A percentile compares a stretch with the other conserved stretches of the same genome.
These are phyloP conservation scores for Mollisia scopiformis DNA, from an alignment of 2,329 filamentous ascomycete genomes.

Conservation along the genomic window DNA sequence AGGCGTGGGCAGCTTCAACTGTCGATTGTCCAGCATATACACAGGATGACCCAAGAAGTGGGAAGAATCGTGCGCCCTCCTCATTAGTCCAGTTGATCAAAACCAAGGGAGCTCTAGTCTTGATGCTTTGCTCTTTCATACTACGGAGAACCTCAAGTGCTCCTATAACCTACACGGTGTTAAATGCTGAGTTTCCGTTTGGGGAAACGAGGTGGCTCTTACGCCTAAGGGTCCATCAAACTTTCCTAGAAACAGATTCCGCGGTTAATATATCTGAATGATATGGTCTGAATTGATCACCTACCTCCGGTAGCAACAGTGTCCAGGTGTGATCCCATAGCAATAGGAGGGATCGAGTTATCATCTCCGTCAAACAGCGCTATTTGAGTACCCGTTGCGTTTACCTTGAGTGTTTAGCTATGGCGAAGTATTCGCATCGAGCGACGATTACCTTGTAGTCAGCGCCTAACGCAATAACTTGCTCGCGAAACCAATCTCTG, in stretches of 20 bases:
- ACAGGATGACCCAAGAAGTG: conserved; percentile 67
- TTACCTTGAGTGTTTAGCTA: too few relatives aligned
- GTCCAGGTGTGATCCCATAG: conserved; percentile 70
- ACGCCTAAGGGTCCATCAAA: conserved; percentile 81
- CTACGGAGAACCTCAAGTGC: conserved; percentile 74
- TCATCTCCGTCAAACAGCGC: conserved; percentile 64
- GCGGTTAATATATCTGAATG: not conserved
- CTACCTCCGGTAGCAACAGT: conserved; percentile 55
- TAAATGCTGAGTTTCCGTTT: not conserved
- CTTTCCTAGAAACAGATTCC: conserved; percentile 36
- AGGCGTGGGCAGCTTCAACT: conserved; percentile 57
- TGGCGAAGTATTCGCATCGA: too few relatives aligned
- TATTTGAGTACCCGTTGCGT: conserved; percentile 77
- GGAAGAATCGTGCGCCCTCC: conserved; percentile 78
- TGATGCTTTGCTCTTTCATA: conserved; percentile 66
- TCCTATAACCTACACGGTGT: not conserved
- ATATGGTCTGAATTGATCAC: not conserved
- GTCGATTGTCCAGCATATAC: conserved; percentile 62
- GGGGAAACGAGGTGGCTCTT: conserved; percentile 38
- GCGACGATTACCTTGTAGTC: conserved; percentile 12
- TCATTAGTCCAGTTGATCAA: conserved; percentile 47
- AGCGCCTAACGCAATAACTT: conserved; percentile 45
- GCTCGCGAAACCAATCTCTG: conserved; percentile 74
- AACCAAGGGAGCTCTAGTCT: conserved; percentile 70
- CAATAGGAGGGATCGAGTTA: conserved; percentile 61